Evolutionary conservation across 495 filamentous ascomycete species (phyloP).

Genomic region (Trichocladium uniseriatum): DNA sequence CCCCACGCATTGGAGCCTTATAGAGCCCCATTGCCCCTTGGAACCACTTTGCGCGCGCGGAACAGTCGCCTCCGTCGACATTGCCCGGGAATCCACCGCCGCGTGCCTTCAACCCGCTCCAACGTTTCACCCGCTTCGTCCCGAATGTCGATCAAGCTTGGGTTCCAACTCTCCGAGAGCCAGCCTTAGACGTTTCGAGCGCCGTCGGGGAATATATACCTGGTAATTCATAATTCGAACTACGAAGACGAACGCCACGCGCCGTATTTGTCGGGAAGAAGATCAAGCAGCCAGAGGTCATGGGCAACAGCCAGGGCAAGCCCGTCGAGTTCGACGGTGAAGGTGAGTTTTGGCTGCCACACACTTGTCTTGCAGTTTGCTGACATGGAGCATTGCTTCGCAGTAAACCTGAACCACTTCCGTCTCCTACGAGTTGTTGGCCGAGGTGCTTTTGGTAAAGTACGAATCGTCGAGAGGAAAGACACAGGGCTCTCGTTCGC

Average conservation of each 20-base stretch:
- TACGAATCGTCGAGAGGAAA: slow-evolving; percentile 95
- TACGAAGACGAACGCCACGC: too few species aligned
- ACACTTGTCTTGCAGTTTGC: neutral
- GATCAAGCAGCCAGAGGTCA: slow-evolving; percentile 29
- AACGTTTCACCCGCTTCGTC: neutral
- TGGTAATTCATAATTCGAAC: neutral
- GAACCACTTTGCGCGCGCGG: too few species aligned
- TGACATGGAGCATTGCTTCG: neutral
- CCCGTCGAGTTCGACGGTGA: slow-evolving; percentile 86
- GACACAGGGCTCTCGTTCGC: slow-evolving; percentile 88
- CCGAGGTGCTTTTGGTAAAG: slow-evolving; percentile 96
- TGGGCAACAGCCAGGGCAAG: slow-evolving; percentile 95
- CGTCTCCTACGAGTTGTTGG: slow-evolving; percentile 90
- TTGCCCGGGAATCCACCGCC: too few species aligned
- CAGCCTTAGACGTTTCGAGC: slow-evolving; percentile 1
- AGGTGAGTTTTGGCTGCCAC: slow-evolving; percentile 43
- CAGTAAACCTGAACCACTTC: slow-evolving; percentile 97
- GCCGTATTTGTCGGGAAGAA: neutral
- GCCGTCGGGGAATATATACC: neutral
- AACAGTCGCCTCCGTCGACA: too few species aligned
- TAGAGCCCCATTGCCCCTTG: too few species aligned
- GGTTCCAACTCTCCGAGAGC: slow-evolving; percentile 4
- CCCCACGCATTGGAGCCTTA: neutral
- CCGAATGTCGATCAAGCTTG: slow-evolving; percentile 10
- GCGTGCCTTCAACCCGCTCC: neutral